Base-by-base conservation (phyloP, 2,329 filamentous ascomycete species). In the Periglandula ipomoeae region DNA sequence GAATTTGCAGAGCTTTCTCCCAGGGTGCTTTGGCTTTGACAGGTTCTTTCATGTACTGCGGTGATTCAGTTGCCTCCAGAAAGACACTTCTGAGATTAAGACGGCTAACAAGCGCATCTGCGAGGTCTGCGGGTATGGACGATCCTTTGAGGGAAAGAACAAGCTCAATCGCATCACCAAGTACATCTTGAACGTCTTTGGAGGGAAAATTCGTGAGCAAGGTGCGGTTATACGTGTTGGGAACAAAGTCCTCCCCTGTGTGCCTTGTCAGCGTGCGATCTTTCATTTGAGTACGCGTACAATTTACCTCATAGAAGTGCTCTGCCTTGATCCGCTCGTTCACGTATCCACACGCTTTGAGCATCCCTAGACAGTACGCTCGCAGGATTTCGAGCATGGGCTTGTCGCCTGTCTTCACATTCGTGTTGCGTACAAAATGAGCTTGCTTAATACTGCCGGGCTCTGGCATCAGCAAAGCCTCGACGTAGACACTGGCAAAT, bases 241-340 rank as follows among this genome's bases (percentile, higher is more conserved):
- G 90, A 19, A 94, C 88, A 62, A 98, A 96, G 61, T 98, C 93
- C 66, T 98, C 93, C 68, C 93, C 84, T 91, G 27, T 41, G 47
- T 32, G 6, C 6, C 9, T 15, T 35, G 17, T 49, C 22, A 24
- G 41, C 30, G 20, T 7, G 24, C 8, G 19, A 23, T 8, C n/a
- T 17, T 20, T 15, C 17, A 17, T 17, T 15, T 22, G 17, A 9
- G n/a, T 5, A 10, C 19, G 17, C 24, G n/a, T 15, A 23, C 9
- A 17, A 46, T 53, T 47, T 65, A 87, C 87, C 76, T 98, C 93
- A 58, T 91, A 97, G 62, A 85, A 96, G 57, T 94, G 85, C 63
- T 95, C 87, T n/a, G 76, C 75, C 47, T 81, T 83, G 53, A 97
- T 84, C 41, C 82, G 79, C 44, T 83, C 74, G 53, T 93, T 87